phyloP scores from a whole-genome alignment of 2,329 filamentous ascomycete genomes.

The Botryotinia calthae region DNA sequence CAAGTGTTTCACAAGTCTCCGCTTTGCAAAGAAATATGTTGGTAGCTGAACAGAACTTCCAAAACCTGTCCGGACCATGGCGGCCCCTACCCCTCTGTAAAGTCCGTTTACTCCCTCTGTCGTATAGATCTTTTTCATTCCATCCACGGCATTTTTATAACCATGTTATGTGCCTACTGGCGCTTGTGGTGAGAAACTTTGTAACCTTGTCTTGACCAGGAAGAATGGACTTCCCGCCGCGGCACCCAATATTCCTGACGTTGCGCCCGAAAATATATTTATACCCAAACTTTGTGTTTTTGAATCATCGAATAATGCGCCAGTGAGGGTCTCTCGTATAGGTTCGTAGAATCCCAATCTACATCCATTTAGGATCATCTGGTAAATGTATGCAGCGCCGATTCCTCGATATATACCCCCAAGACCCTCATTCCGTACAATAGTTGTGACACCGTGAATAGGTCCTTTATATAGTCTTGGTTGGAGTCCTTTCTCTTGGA shows the following conservation, averaged over 20 bases:
- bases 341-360: slow-evolving; percentile 97
- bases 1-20: slow-evolving; percentile 74
- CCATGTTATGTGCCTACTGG: slow-evolving; percentile 96
- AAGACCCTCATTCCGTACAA: slow-evolving; percentile 85
- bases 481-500: slow-evolving; percentile 81
- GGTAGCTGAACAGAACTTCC: slow-evolving; percentile 94
- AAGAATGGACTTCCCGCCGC: slow-evolving; percentile 96
- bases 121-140: slow-evolving; percentile 73
- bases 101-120: slow-evolving; percentile 76
- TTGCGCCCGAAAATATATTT: slow-evolving; percentile 91
- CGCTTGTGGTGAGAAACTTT: slow-evolving; percentile 88
- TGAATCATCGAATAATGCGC: slow-evolving; percentile 66
- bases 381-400: slow-evolving; percentile 91
- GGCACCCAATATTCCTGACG: slow-evolving; percentile 85
- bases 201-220: slow-evolving; percentile 92
- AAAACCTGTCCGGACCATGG: slow-evolving; percentile 94
- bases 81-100: slow-evolving; percentile 86
- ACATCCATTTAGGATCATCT: slow-evolving; percentile 94
- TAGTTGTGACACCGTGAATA: slow-evolving; percentile 85
- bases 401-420: slow-evolving; percentile 84
- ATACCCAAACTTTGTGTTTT: slow-evolving; percentile 80
- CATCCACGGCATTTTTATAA: slow-evolving; percentile 83
- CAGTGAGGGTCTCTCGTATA: slow-evolving; percentile 70
- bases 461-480: slow-evolving; percentile 88
- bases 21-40: slow-evolving; percentile 97